Evolutionary conservation across 257 asterid species (phyloP), one percentile per base, ranked within the genome.

Genomic region (Verbena officinalis): DNA sequence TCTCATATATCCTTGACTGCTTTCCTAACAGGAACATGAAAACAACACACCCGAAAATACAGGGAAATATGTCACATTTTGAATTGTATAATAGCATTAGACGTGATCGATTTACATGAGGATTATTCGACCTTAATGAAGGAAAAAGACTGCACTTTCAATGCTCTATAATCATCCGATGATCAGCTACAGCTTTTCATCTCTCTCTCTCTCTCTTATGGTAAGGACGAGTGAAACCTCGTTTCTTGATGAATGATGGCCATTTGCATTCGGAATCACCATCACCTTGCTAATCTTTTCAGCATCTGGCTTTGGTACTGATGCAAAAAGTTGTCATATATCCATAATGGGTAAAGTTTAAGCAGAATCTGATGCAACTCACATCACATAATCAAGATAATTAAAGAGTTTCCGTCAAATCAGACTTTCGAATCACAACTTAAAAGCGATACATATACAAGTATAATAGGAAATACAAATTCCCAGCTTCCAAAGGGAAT

Each of bases 1-100:
- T 65, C 48, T 69, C 70, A 77, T 66, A 2, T 27, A 27, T 9
- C 60, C 64, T 76, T 83, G 84, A 73, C 85, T 64, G 79, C 81
- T 78, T 76, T 78, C 73, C 73, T 3, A 16, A 69, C 30, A 71
- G 13, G 50, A 52, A 23, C 20, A 23, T 20, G n/a, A 17, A 33
- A 44, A 67, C 14, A 33, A 2, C 9, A 17, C 42, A 59, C 16
- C 59, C 15, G 34, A 54, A 48, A 33, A 59, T 19, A 19, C 9
- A 24, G 38, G 30, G 12, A 39, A 8, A 34, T 61, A 39, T 62
- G 51, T 50, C 73, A 57, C 11, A 34, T n/a, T n/a, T n/a, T n/a
- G n/a, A n/a, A n/a, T n/a, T n/a, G n/a, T n/a, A n/a, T n/a, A n/a
- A n/a, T n/a, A n/a, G n/a, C n/a, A n/a, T n/a, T n/a, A n/a, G n/a